Evolutionary conservation across 164 flowering plant species (phyloP), one percentile per base, ranked within the genome.

Genomic region (Platanus orientalis): DNA sequence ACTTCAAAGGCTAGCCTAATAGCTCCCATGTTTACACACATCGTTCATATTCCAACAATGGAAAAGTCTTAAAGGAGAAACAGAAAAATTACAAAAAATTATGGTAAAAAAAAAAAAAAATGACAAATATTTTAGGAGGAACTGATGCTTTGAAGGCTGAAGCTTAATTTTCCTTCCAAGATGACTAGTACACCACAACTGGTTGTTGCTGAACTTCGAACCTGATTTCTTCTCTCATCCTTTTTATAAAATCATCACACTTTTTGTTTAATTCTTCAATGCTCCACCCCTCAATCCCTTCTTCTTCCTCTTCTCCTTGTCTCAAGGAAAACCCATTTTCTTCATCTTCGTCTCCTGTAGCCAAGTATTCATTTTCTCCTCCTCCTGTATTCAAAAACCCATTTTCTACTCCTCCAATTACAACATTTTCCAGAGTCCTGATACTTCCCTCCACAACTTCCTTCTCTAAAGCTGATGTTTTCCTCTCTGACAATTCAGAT

Each of bases 161-260:
- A 7, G n/a, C 13, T 34, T 4, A 14, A 23, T 34, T 36, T 42
- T 53, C 49, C 42, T n/a, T n/a, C n/a, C n/a, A n/a, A n/a, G n/a
- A n/a, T n/a, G n/a, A n/a, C n/a, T n/a, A n/a, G n/a, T n/a, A n/a
- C n/a, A n/a, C n/a, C n/a, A 7, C 27, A 6, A 69, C 60, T 5
- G 62, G 57, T 32, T 60, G 69, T 30, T 34, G 26, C 49, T 66
- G 69, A 54, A 78, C 76, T 73, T 74, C 78, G 54, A 71, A 20
- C 62, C 73, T 74, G 47, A 84, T 76, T 64, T 64, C 78, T 63
- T 76, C 78, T 49, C 72, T 84, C 81, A 75, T 69, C 72, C 66
- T 79, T 67, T 75, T 79, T 50, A 85, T 85, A 30, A 85, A 85
- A 30, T 83, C 90, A 27, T 85, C 90, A 68, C 69, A 63, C 52